Percentiles rank a stretch among this genome's conserved stretches.
Evolutionary conservation across 2,329 filamentous ascomycete genomes (phyloP).

Genomic region (Neophaeococcomyces mojaviensis): DNA sequence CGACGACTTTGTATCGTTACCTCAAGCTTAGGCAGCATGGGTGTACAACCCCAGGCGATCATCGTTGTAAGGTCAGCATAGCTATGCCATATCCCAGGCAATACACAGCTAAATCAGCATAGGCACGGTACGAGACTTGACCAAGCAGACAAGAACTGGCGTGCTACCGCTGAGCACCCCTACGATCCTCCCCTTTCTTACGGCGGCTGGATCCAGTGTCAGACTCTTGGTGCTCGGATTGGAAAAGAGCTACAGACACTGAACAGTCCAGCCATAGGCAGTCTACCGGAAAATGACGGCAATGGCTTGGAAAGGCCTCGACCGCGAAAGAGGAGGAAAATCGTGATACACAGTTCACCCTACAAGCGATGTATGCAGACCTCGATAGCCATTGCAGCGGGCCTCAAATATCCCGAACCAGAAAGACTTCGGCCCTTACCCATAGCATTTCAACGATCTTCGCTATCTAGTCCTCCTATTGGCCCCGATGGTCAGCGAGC

Average conservation of each 20-base stretch:
- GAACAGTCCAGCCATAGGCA: conserved; percentile 30
- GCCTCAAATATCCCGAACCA: conserved; percentile 51
- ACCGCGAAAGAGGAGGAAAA: conserved; percentile 46
- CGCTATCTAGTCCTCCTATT: conserved; percentile 12
- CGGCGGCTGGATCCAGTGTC: conserved; percentile 83
- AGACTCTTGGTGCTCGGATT: conserved; percentile 74
- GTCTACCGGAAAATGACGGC: conserved; percentile 10
- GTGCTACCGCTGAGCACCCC: conserved; percentile 81
- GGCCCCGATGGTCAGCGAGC: conserved; percentile 10
- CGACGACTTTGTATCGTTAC: too few species aligned
- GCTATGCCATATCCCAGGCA: neutral
- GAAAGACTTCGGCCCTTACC: conserved; percentile 20
- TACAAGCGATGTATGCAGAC: conserved; percentile 91
- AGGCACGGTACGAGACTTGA: conserved; percentile 92
- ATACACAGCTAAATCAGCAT: conserved; percentile 3
- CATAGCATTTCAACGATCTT: conserved; percentile 20
- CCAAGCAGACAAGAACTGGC: conserved; percentile 90
- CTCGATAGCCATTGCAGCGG: conserved; percentile 77
- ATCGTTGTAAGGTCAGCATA: conserved; percentile 35
- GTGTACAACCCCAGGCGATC: conserved; percentile 34
- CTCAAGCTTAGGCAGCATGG: conserved; percentile 21
- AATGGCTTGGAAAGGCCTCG: conserved; percentile 16
- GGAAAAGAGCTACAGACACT: conserved; percentile 57
- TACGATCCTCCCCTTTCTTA: conserved; percentile 96
- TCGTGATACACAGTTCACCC: conserved; percentile 88